These are phyloP conservation scores for Iberis pinnata DNA, from an alignment of 345 rosid genomes.

Conservation along the genomic window DNA sequence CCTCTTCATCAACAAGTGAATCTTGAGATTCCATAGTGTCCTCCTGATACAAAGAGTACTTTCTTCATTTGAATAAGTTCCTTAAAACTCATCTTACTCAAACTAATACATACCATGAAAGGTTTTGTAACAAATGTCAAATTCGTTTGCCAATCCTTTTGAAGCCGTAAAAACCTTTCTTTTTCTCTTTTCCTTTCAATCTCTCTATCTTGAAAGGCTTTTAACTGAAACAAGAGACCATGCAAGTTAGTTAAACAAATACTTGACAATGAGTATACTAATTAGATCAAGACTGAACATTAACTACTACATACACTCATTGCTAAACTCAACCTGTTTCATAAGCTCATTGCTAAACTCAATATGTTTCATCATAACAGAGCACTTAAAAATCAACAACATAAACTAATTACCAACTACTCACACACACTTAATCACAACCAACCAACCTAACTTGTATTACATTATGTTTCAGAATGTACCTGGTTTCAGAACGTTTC, in stretches of 20 bases:
- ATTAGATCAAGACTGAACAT: too few relatives aligned
- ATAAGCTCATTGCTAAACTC: too few relatives aligned
- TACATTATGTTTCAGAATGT: too few relatives aligned
- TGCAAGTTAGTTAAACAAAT: background rate
- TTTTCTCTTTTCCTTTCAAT: background rate
- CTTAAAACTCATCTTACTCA: background rate
- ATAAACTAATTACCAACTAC: too few relatives aligned
- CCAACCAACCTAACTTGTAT: too few relatives aligned
- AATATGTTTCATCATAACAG: too few relatives aligned
- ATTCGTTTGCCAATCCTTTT: slow-evolving; percentile 37
- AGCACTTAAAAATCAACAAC: too few relatives aligned
- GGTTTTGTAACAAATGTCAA: background rate
- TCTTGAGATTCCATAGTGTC: slow-evolving; percentile 2
- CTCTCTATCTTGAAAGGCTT: slow-evolving; percentile 14
- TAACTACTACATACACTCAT: background rate
- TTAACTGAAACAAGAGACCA: slow-evolving; percentile 16
- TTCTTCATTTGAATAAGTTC: background rate
- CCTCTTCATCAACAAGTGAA: background rate
- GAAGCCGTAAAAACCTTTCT: slow-evolving; percentile 39
- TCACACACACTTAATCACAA: too few relatives aligned
- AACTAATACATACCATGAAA: too few relatives aligned
- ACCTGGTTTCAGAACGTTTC: too few relatives aligned
- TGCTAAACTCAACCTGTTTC: too few relatives aligned
- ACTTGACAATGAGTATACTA: too few relatives aligned
- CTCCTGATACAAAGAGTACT: background rate